Conservation (phyloP, 2,329 filamentous ascomycete species). For the Amphichorda felina region DNA sequence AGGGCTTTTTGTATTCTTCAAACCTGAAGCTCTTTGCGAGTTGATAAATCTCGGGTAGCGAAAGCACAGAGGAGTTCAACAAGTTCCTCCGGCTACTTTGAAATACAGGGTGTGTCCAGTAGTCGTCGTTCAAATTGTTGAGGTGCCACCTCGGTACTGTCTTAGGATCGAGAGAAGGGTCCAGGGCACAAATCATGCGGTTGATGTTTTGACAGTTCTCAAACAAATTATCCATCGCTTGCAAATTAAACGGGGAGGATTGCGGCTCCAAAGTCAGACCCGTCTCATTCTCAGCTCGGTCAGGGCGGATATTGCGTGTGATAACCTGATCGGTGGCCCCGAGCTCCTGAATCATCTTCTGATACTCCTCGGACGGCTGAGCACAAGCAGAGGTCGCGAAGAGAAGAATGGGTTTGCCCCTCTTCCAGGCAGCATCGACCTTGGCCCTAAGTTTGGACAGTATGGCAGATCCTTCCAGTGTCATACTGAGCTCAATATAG, state of each 20-base stretch:
- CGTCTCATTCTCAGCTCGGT: conserved; percentile 10
- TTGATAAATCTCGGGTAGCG: conserved; percentile 25
- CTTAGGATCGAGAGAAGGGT: not conserved
- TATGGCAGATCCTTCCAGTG: conserved; percentile 56
- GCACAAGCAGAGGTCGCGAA: conserved; percentile 63
- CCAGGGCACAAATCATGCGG: conserved; percentile 30
- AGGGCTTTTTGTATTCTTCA: not conserved
- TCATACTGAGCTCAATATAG: conserved; percentile 63
- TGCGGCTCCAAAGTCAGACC: not conserved
- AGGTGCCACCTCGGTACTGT: not conserved
- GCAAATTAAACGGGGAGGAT: conserved; percentile 9
- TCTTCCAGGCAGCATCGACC: conserved; percentile 59
- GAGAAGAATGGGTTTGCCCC: conserved; percentile 62
- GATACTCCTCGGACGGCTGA: conserved; percentile 31
- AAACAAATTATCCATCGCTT: conserved; percentile 24
- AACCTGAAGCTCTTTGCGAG: conserved; percentile 18
- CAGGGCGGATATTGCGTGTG: conserved; percentile 20
- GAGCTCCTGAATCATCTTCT: conserved; percentile 23
- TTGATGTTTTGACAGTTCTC: conserved; percentile 36
- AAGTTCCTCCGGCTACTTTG: not conserved
- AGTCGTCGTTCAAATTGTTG: not conserved
- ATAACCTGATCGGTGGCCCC: conserved; percentile 28
- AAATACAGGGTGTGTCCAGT: not conserved
- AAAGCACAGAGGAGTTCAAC: conserved; percentile 16
- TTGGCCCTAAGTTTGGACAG: conserved; percentile 58